Evolutionary conservation across 192 early-diverging fungal genomes (phyloP).

Genomic region (Entomortierella beljakovae): DNA sequence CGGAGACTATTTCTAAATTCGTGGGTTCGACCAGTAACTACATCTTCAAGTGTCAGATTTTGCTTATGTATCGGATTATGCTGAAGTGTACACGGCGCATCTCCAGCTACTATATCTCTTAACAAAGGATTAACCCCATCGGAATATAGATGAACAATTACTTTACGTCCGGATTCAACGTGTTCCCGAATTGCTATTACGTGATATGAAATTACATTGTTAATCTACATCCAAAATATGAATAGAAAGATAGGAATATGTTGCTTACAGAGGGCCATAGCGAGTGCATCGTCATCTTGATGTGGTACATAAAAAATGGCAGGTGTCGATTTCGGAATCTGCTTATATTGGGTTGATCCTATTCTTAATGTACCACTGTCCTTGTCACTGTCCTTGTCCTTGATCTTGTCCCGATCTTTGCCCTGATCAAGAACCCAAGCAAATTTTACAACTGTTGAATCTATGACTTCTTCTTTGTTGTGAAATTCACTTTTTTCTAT

Average conservation of each 20-base stretch:
- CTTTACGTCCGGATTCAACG: constrained; percentile 23
- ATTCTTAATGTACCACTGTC: background rate
- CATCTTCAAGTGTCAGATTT: constrained; percentile 30
- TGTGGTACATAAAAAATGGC: constrained; percentile 48
- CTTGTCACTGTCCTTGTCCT: background rate
- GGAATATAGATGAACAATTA: constrained; percentile 47
- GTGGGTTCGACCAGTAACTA: constrained; percentile 45
- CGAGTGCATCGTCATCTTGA: constrained; percentile 46
- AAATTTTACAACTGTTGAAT: background rate
- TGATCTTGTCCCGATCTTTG: background rate
- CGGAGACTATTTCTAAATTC: constrained; percentile 37
- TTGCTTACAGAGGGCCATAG: constrained; percentile 41
- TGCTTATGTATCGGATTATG: constrained; percentile 8
- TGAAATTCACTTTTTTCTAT: too few species aligned
- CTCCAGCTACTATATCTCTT: constrained; percentile 35
- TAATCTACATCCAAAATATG: background rate
- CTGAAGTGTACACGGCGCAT: constrained; percentile 12
- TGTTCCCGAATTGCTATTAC: constrained; percentile 38
- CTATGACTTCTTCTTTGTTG: background rate
- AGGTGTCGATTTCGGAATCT: constrained; percentile 17
- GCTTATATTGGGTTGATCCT: background rate
- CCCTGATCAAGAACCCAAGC: background rate
- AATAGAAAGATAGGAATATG: background rate
- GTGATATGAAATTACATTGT: constrained; percentile 1
- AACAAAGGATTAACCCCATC: constrained; percentile 41